phyloP scores from a whole-genome alignment of 805 yeast genomes.

The Metschnikowia bowlesiae region DNA sequence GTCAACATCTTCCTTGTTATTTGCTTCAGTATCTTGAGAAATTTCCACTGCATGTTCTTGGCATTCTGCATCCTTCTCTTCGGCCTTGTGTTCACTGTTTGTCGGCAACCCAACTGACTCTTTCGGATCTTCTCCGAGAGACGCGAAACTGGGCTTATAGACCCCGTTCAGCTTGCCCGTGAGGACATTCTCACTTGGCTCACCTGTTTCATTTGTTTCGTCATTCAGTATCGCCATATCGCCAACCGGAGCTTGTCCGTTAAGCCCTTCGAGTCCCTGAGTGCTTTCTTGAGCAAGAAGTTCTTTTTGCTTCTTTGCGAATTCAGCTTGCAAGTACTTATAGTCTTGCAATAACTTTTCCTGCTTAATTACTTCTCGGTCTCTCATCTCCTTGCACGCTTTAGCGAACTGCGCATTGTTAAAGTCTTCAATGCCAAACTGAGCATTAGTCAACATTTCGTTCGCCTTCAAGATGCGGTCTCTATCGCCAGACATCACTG shows the following conservation, averaged over 20 bases:
- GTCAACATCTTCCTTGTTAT: neutral
- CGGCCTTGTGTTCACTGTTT: neutral
- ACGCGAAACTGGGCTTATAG: neutral
- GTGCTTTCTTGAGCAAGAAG: constrained; percentile 1
- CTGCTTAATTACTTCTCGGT: constrained; percentile 58
- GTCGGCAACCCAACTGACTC: neutral
- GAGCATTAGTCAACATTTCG: constrained; percentile 95
- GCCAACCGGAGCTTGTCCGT: neutral
- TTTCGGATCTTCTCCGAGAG: neutral
- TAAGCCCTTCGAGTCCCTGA: neutral
- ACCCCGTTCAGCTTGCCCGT: neutral
- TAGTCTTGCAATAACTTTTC: constrained; percentile 38
- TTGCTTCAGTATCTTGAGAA: neutral
- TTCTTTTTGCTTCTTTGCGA: constrained; percentile 15
- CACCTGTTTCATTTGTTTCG: neutral
- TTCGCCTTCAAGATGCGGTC: constrained; percentile 79
- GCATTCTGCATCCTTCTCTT: neutral
- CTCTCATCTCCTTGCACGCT: constrained; percentile 71
- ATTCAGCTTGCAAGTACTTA: constrained; percentile 24
- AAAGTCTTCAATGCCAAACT: constrained; percentile 90
- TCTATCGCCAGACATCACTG: constrained; percentile 70
- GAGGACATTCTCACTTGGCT: neutral
- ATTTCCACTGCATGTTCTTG: neutral
- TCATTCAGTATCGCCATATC: neutral
- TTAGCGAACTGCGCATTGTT: constrained; percentile 64